phyloP scores from a whole-genome alignment of 257 asterid species.

The Misopates orontium region DNA sequence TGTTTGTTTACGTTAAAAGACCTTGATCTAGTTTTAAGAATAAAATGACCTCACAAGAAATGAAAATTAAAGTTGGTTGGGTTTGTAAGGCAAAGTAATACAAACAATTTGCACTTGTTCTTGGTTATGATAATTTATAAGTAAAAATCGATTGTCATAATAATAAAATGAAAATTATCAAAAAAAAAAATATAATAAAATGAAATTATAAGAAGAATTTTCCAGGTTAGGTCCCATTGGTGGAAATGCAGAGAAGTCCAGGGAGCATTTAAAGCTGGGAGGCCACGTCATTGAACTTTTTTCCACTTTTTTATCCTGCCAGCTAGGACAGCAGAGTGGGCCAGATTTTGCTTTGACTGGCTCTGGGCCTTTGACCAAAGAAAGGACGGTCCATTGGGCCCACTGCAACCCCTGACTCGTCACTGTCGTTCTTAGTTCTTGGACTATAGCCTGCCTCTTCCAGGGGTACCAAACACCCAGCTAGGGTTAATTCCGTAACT shows the following conservation, averaged over 20 bases:
- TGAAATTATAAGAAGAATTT: no score
- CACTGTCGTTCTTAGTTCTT: slow-evolving; percentile 53
- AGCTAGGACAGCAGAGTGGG: slow-evolving; percentile 48
- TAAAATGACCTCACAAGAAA: no score
- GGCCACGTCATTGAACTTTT: slow-evolving; percentile 36
- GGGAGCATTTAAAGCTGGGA: slow-evolving; percentile 34
- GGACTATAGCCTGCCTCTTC: slow-evolving; percentile 58
- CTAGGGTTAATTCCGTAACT: slow-evolving; percentile 14
- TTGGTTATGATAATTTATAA: no score
- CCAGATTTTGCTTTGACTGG: slow-evolving; percentile 46
- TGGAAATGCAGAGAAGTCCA: neutral
- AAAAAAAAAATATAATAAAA: no score
- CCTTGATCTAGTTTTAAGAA: no score
- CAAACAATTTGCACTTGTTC: no score
- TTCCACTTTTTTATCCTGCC: slow-evolving; percentile 36
- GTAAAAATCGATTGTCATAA: no score
- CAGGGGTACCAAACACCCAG: slow-evolving; percentile 9
- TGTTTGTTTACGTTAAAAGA: no score
- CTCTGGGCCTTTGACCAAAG: slow-evolving; percentile 41
- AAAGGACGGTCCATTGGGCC: slow-evolving; percentile 44
- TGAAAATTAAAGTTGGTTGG: no score
- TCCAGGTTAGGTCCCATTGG: no score
- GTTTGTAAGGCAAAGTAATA: no score
- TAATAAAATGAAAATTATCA: no score
- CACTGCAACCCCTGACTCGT: slow-evolving; percentile 38